Percentiles rank a stretch among this genome's conserved stretches.
These are phyloP conservation scores for Eimeria praecox DNA, from an alignment of 169 alveolate species.

Conservation along the genomic window DNA sequence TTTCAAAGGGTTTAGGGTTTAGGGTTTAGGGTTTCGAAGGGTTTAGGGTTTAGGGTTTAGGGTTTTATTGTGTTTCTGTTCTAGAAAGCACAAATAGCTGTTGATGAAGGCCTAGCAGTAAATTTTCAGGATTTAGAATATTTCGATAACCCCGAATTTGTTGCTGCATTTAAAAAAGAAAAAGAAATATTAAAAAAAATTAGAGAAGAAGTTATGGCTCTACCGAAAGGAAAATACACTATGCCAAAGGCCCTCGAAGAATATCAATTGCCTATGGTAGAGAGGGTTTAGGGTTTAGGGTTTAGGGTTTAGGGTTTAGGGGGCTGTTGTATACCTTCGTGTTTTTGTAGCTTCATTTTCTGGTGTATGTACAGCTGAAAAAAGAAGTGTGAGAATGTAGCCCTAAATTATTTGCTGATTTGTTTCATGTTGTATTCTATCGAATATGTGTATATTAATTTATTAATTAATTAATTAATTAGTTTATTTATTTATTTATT, in stretches of 20 bases:
- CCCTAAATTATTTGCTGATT: neutral
- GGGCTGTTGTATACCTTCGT: neutral
- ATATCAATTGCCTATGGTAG: constrained; percentile 28
- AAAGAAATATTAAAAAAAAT: constrained; percentile 47
- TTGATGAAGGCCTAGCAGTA: constrained; percentile 73
- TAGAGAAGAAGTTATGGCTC: constrained; percentile 66
- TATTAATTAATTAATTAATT: neutral
- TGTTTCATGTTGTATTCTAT: neutral
- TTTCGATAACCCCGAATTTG: constrained; percentile 69
- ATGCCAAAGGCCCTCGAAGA: constrained; percentile 20
- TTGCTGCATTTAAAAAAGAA: constrained; percentile 51
- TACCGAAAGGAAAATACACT: constrained; percentile 69
- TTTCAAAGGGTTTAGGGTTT: constrained; percentile 2
- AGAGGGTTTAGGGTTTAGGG: neutral
- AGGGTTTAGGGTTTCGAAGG: constrained; percentile 39
- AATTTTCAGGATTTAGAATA: constrained; percentile 73
- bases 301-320: constrained; percentile 33
- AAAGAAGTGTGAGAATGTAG: neutral
- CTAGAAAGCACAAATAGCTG: constrained; percentile 83
- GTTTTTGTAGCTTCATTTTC: too few relatives aligned
- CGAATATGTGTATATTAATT: neutral
- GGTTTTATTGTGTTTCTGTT: constrained; percentile 1
- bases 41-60: constrained; percentile 46
- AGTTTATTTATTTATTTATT: too few relatives aligned
- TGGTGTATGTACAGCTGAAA: neutral